Evolutionary conservation across 441 rosid species (phyloP), one percentile per base, ranked within the genome.

Genomic region (Dalechampia spathulata): DNA sequence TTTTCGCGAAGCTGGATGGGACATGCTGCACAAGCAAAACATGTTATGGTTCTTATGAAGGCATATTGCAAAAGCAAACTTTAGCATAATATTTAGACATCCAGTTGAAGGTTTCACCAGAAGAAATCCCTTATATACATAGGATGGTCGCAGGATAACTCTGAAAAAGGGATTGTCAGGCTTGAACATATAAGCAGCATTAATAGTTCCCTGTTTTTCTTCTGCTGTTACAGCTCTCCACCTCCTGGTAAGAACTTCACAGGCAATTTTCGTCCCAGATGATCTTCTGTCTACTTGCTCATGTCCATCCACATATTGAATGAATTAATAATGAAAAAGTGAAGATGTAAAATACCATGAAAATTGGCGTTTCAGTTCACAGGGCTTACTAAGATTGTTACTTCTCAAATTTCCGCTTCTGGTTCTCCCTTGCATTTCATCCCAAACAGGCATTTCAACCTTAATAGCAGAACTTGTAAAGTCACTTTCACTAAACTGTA

Each of bases 111-210:
- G 27, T 49, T 70, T 70, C 55, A 79, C 85, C 72, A 79, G 57
- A 51, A 46, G 58, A 16, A 66, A 50, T 30, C 67, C 61, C 49
- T 61, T 61, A n/a, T 61, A 61, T 17, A 72, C 67, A 46, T 72
- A 68, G 23, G 75, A 74, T 1, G 74, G 76, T 16, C 63, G 65
- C 65, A 80, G 55, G 60, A 57, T 56, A 52, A 77, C 60, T 57
- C 45, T 58, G 61, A 67, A 77, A 63, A 58, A 74, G 2, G 82
- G 85, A 54, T 68, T 53, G 28, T 46, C 41, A 1, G 78, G 46
- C 48, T 62, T 68, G 62, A 72, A 74, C 60, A 12, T 70, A 46
- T 51, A 44, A 55, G 73, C 71, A 42, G 69, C 73, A 58, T 16
- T 53, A 27, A 61, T 21, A 2, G 75, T 51, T 49, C 51, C 58